Conservation (phyloP, 148 eudicot species). For the Polygonum maritimum region DNA sequence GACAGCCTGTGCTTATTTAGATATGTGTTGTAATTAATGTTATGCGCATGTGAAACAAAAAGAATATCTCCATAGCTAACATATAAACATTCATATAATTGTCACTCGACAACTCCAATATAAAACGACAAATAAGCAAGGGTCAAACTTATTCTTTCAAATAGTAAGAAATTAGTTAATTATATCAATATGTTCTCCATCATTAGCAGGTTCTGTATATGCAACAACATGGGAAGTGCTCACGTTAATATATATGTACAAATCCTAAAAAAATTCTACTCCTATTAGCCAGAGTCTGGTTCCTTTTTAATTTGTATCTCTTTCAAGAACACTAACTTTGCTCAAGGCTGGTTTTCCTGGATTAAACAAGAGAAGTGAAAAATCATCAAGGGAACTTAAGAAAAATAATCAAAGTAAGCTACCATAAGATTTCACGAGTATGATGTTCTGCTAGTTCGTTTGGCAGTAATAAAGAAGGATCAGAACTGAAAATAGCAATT, state of each 20-base stretch:
- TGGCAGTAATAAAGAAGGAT: neutral
- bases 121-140: conserved; percentile 9
- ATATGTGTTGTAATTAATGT: neutral
- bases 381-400: neutral
- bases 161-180: neutral
- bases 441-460: neutral
- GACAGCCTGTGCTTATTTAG: neutral
- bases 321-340: conserved; percentile 69
- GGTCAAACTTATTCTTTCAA: neutral
- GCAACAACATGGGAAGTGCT: neutral
- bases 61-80: conserved; percentile 4
- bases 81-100: neutral
- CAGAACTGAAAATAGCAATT: neutral
- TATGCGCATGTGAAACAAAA: neutral
- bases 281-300: conserved; percentile 58
- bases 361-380: neutral
- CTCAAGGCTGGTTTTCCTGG: conserved; percentile 90
- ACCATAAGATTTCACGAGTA: neutral
- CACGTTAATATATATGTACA: neutral
- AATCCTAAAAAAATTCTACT: too few relatives aligned
- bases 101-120: neutral
- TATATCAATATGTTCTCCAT: neutral
- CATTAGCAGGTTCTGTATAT: conserved; percentile 1
- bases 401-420: too few relatives aligned
- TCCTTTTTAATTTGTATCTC: conserved; percentile 38